Conservation (phyloP, 1,139 yeast species). For the Arxiozyma bovina region DNA sequence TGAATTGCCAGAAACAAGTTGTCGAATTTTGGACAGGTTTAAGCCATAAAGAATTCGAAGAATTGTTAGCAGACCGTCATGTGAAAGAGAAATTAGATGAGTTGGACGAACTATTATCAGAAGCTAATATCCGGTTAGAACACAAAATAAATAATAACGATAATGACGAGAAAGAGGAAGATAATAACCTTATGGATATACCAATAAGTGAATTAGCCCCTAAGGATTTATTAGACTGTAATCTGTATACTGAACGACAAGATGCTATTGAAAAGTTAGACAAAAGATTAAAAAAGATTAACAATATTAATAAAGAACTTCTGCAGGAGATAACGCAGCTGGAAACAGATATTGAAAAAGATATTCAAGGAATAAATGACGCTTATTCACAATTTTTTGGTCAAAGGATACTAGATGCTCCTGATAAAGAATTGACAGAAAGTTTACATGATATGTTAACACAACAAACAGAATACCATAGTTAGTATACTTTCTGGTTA, state of each 20-base stretch:
- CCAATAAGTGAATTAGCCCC: conserved; percentile 32
- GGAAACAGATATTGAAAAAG: conserved; percentile 18
- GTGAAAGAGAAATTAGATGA: conserved; percentile 50
- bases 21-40: conserved; percentile 51
- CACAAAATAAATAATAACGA: conserved; percentile 32
- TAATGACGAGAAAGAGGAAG: conserved; percentile 7
- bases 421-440: conserved; percentile 22
- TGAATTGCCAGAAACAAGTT: conserved; percentile 54
- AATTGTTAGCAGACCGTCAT: conserved; percentile 56
- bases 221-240: conserved; percentile 30
- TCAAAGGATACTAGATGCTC: conserved; percentile 13
- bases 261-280: conserved; percentile 26
- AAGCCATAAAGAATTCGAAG: conserved; percentile 54
- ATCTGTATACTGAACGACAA: conserved; percentile 28
- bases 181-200: conserved; percentile 5
- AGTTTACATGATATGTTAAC: conserved; percentile 25
- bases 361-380: conserved; percentile 19
- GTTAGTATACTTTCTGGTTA: not conserved
- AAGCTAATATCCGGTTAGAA: conserved; percentile 38
- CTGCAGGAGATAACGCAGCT: conserved; percentile 19
- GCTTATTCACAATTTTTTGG: conserved; percentile 23
- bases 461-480: conserved; percentile 16
- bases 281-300: conserved; percentile 23
- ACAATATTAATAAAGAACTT: conserved; percentile 23
- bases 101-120: conserved; percentile 54